phyloP scores from a whole-genome alignment of 2,329 filamentous ascomycete genomes.

The Botrytis paeoniae region DNA sequence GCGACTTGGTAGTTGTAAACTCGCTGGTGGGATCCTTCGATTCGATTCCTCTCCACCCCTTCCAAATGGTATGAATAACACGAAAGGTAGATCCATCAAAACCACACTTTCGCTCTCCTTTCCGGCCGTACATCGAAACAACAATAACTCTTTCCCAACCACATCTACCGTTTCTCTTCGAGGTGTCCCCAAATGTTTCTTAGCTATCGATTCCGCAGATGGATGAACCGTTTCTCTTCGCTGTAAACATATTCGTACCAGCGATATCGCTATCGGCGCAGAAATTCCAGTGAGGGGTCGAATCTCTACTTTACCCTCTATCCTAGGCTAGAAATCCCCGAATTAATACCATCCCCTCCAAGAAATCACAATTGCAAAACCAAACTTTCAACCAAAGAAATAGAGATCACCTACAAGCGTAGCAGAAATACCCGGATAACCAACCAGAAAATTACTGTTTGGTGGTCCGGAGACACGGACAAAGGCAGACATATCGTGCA shows the following conservation, averaged over 20 bases:
- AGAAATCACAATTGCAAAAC: conserved; percentile 24
- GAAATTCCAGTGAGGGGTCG: conserved; percentile 81
- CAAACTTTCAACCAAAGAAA: conserved; percentile 14
- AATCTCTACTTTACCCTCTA: conserved; percentile 97
- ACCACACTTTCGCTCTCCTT: conserved; percentile 85
- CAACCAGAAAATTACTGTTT: conserved; percentile 94
- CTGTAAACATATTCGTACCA: conserved; percentile 91
- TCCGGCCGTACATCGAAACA: conserved; percentile 82
- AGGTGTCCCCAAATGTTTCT: conserved; percentile 85
- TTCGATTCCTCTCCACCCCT: conserved; percentile 87
- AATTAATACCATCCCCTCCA: conserved; percentile 21
- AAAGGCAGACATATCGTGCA: conserved; percentile 64
- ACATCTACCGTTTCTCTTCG: conserved; percentile 88
- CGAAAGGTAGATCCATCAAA: conserved; percentile 95
- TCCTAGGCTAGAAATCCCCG: conserved; percentile 67
- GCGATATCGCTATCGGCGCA: conserved; percentile 83
- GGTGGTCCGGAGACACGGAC: conserved; percentile 96
- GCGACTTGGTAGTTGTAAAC: conserved; percentile 82
- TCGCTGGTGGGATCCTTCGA: conserved; percentile 85
- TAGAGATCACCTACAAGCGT: conserved; percentile 72
- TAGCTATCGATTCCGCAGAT: conserved; percentile 88
- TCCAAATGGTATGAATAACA: conserved; percentile 95
- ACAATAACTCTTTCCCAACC: conserved; percentile 90
- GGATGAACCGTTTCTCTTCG: conserved; percentile 95
- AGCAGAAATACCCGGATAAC: conserved; percentile 96